Evolutionary conservation across 768 basidiomycete genomes (phyloP), one percentile per base, ranked within the genome.

Genomic region (Pleurotus eryngii): DNA sequence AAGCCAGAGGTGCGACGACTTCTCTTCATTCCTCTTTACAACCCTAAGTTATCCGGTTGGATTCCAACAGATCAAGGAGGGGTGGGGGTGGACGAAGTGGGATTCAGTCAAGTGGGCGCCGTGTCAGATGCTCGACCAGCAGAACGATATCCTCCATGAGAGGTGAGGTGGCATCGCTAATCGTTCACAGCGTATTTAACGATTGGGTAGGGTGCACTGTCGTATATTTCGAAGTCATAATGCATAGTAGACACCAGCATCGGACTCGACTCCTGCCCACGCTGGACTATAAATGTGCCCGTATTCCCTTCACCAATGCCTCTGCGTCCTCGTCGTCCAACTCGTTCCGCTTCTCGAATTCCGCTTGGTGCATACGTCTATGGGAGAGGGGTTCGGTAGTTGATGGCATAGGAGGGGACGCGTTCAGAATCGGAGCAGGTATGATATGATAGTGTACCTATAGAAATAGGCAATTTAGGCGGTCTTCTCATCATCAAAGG

Each of bases 361-460:
- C 89, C 58, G 70, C 72, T 57, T 73, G 73, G 63, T 87, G 83
- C 82, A 90, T 85, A 58, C 83, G 78, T 57, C 69, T 71, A 61
- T 70, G 65, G 1, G 81, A 78, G 5, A 75, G 71, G 3, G 76
- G 72, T 3, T 56, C 59, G 39, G 45, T 57, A 57, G 35, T 63
- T 17, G 54, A 43, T 55, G 46, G 46, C 40, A 54, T 42, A 30
- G 59, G 56, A 46, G 55, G 50, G 37, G 62, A 54, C 38, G 66
- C 56, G 54, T 60, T 70, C 58, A 81, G 75, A 27, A 59, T 73
- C 2, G 89, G 89, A 1, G 89, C 87, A 1, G 88, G 89, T 55
- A 90, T 84, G 50, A 90, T 78, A 67, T 90, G 89, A 65, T 85
- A 89, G 66, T 89, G 89, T 27, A 89, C 88, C 87, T 89, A 57